Conservation (phyloP, 192 early-diverging fungal species). For the Piromyces sp. region DNA sequence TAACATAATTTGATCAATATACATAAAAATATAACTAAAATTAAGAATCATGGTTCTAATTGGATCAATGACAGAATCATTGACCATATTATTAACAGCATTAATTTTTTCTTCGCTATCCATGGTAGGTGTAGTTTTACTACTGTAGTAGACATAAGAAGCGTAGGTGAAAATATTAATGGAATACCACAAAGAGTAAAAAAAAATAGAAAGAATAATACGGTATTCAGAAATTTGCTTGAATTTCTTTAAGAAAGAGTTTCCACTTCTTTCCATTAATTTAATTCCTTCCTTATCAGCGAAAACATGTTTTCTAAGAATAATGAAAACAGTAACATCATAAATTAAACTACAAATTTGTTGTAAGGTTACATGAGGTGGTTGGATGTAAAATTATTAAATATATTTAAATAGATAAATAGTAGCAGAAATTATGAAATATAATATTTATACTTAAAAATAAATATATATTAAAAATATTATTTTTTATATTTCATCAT, state of each 20-base stretch:
- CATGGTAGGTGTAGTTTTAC: not conserved
- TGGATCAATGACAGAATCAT: not conserved
- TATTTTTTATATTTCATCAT: too few relatives aligned
- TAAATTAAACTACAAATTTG: not conserved
- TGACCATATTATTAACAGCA: not conserved
- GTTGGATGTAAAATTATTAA: too few relatives aligned
- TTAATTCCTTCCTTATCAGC: not conserved
- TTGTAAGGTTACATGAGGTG: not conserved
- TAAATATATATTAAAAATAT: too few relatives aligned
- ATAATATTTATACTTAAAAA: too few relatives aligned
- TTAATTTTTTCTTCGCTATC: not conserved
- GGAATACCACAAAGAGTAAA: not conserved
- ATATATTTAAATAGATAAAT: too few relatives aligned
- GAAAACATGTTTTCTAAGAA: not conserved
- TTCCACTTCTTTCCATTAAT: not conserved
- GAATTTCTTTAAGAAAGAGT: not conserved
- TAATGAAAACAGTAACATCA: not conserved
- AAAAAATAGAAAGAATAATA: not conserved
- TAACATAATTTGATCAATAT: not conserved
- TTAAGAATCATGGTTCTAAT: not conserved
- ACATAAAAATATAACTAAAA: not conserved
- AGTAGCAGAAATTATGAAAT: too few relatives aligned
- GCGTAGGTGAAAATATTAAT: not conserved
- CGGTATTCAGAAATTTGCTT: not conserved
- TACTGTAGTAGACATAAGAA: not conserved